These are phyloP conservation scores for Podospora pseudocomata DNA, from an alignment of 495 filamentous ascomycete genomes.

Conservation along the genomic window DNA sequence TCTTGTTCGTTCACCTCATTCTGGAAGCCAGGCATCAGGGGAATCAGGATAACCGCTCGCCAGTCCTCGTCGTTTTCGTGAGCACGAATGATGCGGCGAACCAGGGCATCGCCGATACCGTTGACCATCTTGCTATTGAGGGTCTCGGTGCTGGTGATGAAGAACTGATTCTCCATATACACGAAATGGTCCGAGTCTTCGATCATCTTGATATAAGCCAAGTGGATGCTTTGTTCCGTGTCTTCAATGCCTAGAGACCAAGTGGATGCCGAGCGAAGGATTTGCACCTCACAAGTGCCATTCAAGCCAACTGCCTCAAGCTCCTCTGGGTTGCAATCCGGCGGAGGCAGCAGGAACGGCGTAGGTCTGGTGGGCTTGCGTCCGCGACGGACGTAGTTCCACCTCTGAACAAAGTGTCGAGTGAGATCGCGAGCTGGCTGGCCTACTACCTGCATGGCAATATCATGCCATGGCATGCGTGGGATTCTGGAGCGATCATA, in stretches of 20 bases:
- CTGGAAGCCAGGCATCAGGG: constrained; percentile 96
- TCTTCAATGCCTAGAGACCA: constrained; percentile 91
- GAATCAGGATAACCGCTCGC: constrained; percentile 92
- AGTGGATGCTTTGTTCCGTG: constrained; percentile 91
- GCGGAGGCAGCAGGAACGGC: constrained; percentile 87
- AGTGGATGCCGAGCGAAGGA: constrained; percentile 79
- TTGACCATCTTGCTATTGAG: constrained; percentile 87
- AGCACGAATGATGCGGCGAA: constrained; percentile 84
- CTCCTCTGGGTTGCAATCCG: constrained; percentile 82
- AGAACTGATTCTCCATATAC: constrained; percentile 99
- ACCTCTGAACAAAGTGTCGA: constrained; percentile 96
- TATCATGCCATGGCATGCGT: constrained; percentile 98
- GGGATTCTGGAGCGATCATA: constrained; percentile 86
- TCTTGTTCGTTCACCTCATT: constrained; percentile 93
- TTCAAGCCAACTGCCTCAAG: constrained; percentile 81
- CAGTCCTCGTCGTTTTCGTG: constrained; percentile 82
- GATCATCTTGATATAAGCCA: constrained; percentile 91
- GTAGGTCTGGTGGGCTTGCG: constrained; percentile 92
- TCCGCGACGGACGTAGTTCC: constrained; percentile 95
- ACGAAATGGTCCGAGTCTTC: constrained; percentile 94
- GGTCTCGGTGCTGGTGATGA: constrained; percentile 88
- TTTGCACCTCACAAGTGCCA: constrained; percentile 94
- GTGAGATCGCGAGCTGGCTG: constrained; percentile 93
- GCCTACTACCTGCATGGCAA: constrained; percentile 96
- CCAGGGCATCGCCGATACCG: constrained; percentile 89